A percentile compares a stretch with the other conserved stretches of the same genome.
phyloP scores from a whole-genome alignment of 768 basidiomycete species.

The Lactarius sp. region DNA sequence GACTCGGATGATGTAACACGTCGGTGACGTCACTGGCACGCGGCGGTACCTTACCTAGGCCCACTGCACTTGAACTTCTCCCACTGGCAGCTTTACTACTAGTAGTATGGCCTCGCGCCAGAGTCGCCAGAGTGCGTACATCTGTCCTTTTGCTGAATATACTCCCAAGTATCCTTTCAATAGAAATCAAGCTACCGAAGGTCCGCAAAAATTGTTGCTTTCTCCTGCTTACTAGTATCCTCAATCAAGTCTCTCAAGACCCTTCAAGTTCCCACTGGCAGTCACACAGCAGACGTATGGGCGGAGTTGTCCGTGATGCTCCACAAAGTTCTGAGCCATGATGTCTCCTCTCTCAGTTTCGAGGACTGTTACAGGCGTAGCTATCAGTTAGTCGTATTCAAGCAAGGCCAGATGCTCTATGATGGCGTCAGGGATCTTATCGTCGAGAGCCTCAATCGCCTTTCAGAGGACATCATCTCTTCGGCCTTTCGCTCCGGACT shows the following conservation, averaged over 20 bases:
- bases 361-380: slow-evolving; percentile 93
- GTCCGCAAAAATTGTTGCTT: no score
- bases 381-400: slow-evolving; percentile 89
- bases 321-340: slow-evolving; percentile 90
- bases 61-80: no score
- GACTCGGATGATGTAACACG: no score
- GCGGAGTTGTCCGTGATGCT: slow-evolving; percentile 76
- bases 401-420: slow-evolving; percentile 81
- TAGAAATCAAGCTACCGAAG: no score
- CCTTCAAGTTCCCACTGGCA: no score
- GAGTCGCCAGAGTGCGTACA: slow-evolving; percentile 26
- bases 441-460: slow-evolving; percentile 71
- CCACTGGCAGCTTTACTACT: no score
- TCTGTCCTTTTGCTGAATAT: not conserved
- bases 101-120: slow-evolving; percentile 28
- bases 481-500: slow-evolving; percentile 78
- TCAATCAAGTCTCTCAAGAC: no score
- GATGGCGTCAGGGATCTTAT: slow-evolving; percentile 77
- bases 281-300: slow-evolving; percentile 57
- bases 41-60: no score
- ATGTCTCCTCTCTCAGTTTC: slow-evolving; percentile 83
- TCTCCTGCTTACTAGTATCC: no score
- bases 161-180: not conserved
- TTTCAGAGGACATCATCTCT: slow-evolving; percentile 70
- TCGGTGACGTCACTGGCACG: no score